A percentile compares a stretch with the other conserved stretches of the same genome.
Conservation (phyloP, 2,329 filamentous ascomycete species). For the Tolypocladium guangdongense region DNA sequence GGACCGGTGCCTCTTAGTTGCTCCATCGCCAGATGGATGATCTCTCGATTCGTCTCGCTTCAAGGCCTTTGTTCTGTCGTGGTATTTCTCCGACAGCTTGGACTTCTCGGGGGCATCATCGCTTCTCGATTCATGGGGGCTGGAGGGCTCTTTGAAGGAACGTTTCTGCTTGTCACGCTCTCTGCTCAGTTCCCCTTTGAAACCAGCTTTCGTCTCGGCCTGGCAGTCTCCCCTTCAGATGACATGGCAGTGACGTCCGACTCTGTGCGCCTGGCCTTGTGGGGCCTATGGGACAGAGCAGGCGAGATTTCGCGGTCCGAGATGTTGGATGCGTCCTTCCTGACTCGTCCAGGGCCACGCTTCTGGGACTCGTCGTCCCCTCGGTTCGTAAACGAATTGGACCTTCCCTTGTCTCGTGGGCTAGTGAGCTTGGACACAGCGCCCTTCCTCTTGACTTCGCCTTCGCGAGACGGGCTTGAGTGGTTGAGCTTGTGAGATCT, state of each 20-base stretch:
- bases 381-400: conserved; percentile 29
- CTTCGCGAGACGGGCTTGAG: conserved; percentile 37
- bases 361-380: conserved; percentile 39
- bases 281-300: conserved; percentile 31
- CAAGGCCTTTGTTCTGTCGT: conserved; percentile 48
- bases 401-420: conserved; percentile 38
- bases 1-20: conserved; percentile 46
- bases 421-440: conserved; percentile 25
- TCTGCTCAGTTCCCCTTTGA: conserved; percentile 52
- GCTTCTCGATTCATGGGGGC: conserved; percentile 36
- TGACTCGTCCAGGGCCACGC: conserved; percentile 40
- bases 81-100: conserved; percentile 41
- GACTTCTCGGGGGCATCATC: conserved; percentile 40
- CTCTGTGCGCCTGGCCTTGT: conserved; percentile 42
- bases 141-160: conserved; percentile 39
- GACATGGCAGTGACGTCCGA: conserved; percentile 40
- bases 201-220: conserved; percentile 51
- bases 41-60: conserved; percentile 53
- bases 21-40: conserved; percentile 36
- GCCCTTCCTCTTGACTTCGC: conserved; percentile 32
- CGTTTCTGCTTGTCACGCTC: conserved; percentile 49
- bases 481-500: conserved; percentile 33
- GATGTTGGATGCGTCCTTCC: conserved; percentile 41
- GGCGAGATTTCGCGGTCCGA: conserved; percentile 46
- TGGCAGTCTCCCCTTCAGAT: conserved; percentile 46